Conservation (phyloP, 2,329 filamentous ascomycete species). For the Fusarium sp. region DNA sequence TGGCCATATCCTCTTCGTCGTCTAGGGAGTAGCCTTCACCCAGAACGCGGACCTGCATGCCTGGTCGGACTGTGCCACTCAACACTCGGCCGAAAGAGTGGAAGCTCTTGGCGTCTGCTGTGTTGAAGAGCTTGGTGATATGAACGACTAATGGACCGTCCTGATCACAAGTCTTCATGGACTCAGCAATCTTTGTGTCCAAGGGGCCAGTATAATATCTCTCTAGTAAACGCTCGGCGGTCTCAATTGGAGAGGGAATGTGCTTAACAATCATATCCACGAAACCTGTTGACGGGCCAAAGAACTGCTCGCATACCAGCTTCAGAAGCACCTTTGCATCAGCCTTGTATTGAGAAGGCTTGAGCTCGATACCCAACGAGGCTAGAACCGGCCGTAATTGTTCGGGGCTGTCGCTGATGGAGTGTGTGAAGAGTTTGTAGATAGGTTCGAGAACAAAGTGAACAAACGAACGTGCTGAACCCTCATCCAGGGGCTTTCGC, state of each 20-base stretch:
- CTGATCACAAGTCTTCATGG: slow-evolving; percentile 87
- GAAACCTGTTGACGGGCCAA: slow-evolving; percentile 89
- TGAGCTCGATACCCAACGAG: slow-evolving; percentile 85
- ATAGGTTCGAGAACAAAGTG: slow-evolving; percentile 96
- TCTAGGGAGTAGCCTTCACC: slow-evolving; percentile 97
- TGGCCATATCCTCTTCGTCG: slow-evolving; percentile 97
- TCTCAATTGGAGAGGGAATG: slow-evolving; percentile 87
- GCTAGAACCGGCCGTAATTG: slow-evolving; percentile 85
- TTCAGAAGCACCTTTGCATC: slow-evolving; percentile 92
- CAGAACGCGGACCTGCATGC: slow-evolving; percentile 88
- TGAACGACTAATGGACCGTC: slow-evolving; percentile 94
- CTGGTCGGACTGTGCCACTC: slow-evolving; percentile 89
- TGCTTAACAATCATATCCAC: slow-evolving; percentile 96
- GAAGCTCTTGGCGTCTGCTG: slow-evolving; percentile 91
- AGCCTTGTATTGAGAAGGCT: slow-evolving; percentile 91
- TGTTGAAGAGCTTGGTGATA: slow-evolving; percentile 93
- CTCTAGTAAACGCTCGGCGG: slow-evolving; percentile 82
- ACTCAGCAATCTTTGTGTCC: slow-evolving; percentile 83
- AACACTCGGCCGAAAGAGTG: slow-evolving; percentile 91
- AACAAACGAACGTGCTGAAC: slow-evolving; percentile 88
- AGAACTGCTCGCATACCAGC: slow-evolving; percentile 94
- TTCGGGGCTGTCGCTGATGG: slow-evolving; percentile 89
- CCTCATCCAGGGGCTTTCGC: slow-evolving; percentile 85
- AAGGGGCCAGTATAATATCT: slow-evolving; percentile 93
- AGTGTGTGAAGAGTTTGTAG: slow-evolving; percentile 97